These are phyloP conservation scores for Moniliella sp. DNA, from an alignment of 1,284 basidiomycete genomes.

Conservation along the genomic window DNA sequence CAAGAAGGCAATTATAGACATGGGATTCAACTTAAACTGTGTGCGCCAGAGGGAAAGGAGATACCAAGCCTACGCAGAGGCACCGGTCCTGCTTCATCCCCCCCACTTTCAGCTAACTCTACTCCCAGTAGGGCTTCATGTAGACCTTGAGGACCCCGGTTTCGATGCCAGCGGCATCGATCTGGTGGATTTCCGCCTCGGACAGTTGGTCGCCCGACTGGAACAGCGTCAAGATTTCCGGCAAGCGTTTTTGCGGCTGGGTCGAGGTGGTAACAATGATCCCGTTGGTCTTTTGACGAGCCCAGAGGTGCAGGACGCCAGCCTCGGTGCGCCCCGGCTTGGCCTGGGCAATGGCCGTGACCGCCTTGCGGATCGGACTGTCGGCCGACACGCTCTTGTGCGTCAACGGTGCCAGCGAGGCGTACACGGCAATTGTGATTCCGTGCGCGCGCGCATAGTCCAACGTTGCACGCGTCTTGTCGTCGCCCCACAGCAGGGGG, in stretches of 20 bases:
- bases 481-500: no score
- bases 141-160: constrained; percentile 11
- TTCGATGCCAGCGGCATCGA: constrained; percentile 10
- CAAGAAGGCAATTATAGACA: no score
- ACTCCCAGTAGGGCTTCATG: constrained; percentile 8
- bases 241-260: constrained; percentile 9
- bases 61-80: no score
- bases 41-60: no score
- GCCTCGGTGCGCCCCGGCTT: constrained; percentile 8
- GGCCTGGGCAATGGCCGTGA: constrained; percentile 7
- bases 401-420: constrained; percentile 10
- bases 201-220: constrained; percentile 7
- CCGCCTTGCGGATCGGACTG: constrained; percentile 7
- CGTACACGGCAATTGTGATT: constrained; percentile 9
- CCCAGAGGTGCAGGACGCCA: constrained; percentile 11
- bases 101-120: no score
- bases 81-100: no score
- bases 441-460: constrained; percentile 8
- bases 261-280: constrained; percentile 14
- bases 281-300: constrained; percentile 9
- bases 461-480: no score
- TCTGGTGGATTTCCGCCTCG: constrained; percentile 9
- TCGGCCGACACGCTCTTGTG: constrained; percentile 6
- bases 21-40: no score
- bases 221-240: constrained; percentile 9